Evolutionary conservation across 495 filamentous ascomycete species (phyloP).

Genomic region (Trichocladium uniseriatum): DNA sequence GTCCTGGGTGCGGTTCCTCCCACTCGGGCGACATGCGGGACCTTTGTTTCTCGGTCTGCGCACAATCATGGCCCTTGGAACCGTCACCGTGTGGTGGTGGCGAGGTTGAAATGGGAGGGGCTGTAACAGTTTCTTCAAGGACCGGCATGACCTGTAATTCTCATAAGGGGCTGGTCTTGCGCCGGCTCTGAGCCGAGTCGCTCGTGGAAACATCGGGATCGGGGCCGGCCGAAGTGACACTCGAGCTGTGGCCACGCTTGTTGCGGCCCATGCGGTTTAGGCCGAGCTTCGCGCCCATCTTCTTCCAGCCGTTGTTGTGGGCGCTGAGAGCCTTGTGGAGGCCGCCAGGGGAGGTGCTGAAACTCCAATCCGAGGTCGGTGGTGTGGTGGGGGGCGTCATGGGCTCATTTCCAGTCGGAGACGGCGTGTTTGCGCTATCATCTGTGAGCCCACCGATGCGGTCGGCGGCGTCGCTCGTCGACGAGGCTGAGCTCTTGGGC

Average conservation of each 20-base stretch:
- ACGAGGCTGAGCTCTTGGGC: slow-evolving; percentile 31
- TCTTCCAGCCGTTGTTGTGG: slow-evolving; percentile 66
- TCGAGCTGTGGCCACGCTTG: slow-evolving; percentile 32
- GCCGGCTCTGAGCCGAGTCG: slow-evolving; percentile 22
- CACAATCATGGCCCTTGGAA: slow-evolving; percentile 7
- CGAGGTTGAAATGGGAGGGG: slow-evolving; percentile 11
- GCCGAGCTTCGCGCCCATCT: slow-evolving; percentile 69
- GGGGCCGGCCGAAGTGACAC: slow-evolving; percentile 23
- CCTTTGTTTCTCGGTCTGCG: slow-evolving; percentile 12
- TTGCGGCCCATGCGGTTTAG: slow-evolving; percentile 51
- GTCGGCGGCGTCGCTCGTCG: slow-evolving; percentile 28
- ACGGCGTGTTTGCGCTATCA: slow-evolving; percentile 44
- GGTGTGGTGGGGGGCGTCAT: slow-evolving; percentile 90
- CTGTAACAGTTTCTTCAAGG: slow-evolving; percentile 28
- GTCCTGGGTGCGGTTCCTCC: slow-evolving; percentile 41
- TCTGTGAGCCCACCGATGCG: slow-evolving; percentile 32
- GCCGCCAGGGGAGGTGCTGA: slow-evolving; percentile 39
- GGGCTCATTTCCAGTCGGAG: slow-evolving; percentile 48
- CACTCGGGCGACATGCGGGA: slow-evolving; percentile 21
- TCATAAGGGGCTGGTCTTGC: slow-evolving; percentile 39
- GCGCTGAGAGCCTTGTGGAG: slow-evolving; percentile 43
- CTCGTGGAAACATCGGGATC: slow-evolving; percentile 18
- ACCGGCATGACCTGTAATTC: slow-evolving; percentile 46
- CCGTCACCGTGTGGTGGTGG: slow-evolving; percentile 13
- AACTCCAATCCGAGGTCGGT: slow-evolving; percentile 54